Evolutionary conservation across 2,329 filamentous ascomycete species (phyloP), one percentile per base, ranked within the genome.

Genomic region (Falciphora oryzae): DNA sequence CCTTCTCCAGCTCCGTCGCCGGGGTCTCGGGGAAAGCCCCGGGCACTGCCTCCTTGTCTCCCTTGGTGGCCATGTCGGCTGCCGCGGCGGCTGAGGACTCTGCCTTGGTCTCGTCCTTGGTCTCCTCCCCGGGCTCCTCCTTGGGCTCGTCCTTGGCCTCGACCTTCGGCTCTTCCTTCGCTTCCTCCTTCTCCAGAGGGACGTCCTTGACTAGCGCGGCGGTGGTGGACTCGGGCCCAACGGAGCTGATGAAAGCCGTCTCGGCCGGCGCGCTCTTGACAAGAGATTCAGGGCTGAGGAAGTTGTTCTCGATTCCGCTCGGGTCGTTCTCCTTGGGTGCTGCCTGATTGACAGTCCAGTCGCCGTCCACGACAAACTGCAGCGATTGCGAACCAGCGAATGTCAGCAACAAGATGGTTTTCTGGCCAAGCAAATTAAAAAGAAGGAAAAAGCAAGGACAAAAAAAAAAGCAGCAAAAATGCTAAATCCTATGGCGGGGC

Each of bases 281-380:
- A 63, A 97, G 89, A 73, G 92, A 84, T 68, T 92, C 85, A 65
- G 90, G 87, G 57, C 85, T 85, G 65, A 99, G 85, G 68, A 97
- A 87, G 86, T 98, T 98, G 84, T 98, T 98, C 72, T 93, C 82
- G 83, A 94, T 97, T 72, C 91, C 90, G 72, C 88, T 83, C 69
- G 85, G 84, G 81, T 97, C 94, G 73, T 87, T 86, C 79, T 97
- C 93, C 78, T 90, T 89, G 66, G 91, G 90, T 57, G 89, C 90
- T 66, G 87, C 87, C 71, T 89, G 86, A 78, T 97, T 93, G 75
- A 88, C 90, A 62, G 87, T 88, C 95, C 95, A 99, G 71, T 85
- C 86, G 70, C 91, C 92, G 84, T 99, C 92, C 70, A 97, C 94
- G 71, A 99, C 91, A 77, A 97, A 99, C 94, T 97, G 75, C 22